phyloP scores from a whole-genome alignment of 371 early-diverging fungal species.

The Apophysomyces ossiformis region DNA sequence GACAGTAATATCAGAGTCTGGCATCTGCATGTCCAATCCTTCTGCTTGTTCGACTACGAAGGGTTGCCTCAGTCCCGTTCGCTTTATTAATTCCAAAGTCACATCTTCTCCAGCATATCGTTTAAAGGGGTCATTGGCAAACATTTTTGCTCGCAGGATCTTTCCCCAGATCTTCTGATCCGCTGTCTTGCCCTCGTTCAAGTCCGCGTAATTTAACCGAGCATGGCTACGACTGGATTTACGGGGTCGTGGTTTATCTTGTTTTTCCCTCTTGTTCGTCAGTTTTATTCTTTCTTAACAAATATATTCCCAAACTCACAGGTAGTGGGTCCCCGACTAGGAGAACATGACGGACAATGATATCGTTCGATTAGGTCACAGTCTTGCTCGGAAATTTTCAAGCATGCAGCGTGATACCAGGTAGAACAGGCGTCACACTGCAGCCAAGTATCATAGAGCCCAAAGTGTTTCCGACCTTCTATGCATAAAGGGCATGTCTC shows the following conservation, averaged over 20 bases:
- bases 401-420: conserved; percentile 74
- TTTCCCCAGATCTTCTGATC: conserved; percentile 69
- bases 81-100: conserved; percentile 58
- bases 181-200: conserved; percentile 72
- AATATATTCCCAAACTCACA: conserved; percentile 40
- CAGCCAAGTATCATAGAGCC: conserved; percentile 53
- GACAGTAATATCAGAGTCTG: conserved; percentile 63
- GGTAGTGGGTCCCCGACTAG: conserved; percentile 63
- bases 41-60: conserved; percentile 62
- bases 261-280: neutral
- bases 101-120: conserved; percentile 59
- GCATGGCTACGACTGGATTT: conserved; percentile 64
- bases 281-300: neutral
- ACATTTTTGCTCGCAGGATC: conserved; percentile 60
- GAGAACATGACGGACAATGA: conserved; percentile 66
- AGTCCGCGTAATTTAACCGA: conserved; percentile 69
- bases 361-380: conserved; percentile 67
- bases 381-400: conserved; percentile 56
- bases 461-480: neutral
- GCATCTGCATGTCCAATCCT: conserved; percentile 87
- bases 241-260: conserved; percentile 46
- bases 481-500: conserved; percentile 22
- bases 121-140: conserved; percentile 60
- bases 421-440: conserved; percentile 71
- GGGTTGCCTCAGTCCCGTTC: conserved; percentile 64